phyloP scores from a whole-genome alignment of 192 early-diverging fungal genomes.

The Gamsiella multidivaricata region DNA sequence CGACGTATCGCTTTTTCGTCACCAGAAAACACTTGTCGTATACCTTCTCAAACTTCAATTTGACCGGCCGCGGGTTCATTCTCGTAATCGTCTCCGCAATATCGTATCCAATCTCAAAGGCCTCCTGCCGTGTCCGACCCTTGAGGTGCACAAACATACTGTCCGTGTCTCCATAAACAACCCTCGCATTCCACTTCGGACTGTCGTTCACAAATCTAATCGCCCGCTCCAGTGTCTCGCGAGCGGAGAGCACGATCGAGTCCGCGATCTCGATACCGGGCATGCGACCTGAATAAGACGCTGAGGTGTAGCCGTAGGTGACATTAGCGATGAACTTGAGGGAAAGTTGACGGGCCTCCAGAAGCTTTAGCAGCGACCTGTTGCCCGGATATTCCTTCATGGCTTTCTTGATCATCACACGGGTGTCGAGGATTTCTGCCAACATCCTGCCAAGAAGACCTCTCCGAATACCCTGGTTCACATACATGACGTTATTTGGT shows the following conservation, averaged over 20 bases:
- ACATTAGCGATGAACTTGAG: conserved; percentile 95
- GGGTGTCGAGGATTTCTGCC: conserved; percentile 86
- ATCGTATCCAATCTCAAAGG: conserved; percentile 85
- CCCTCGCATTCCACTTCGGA: conserved; percentile 75
- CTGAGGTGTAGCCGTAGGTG: conserved; percentile 90
- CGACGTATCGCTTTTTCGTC: conserved; percentile 96
- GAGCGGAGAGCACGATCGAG: conserved; percentile 88
- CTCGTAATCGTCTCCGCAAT: conserved; percentile 82
- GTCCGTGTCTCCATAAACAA: conserved; percentile 97
- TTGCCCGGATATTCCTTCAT: conserved; percentile 81
- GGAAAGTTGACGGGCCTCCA: conserved; percentile 87
- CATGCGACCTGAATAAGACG: conserved; percentile 90
- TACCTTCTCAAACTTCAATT: conserved; percentile 96
- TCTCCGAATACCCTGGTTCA: conserved; percentile 82
- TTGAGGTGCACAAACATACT: conserved; percentile 86
- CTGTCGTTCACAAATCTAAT: conserved; percentile 74
- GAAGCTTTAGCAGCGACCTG: conserved; percentile 67
- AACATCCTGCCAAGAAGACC: conserved; percentile 88
- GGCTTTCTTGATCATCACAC: conserved; percentile 88
- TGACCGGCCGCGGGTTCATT: conserved; percentile 83
- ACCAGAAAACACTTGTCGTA: conserved; percentile 90
- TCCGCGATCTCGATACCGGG: conserved; percentile 92
- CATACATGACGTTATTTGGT: conserved; percentile 89
- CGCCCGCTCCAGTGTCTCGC: conserved; percentile 82
- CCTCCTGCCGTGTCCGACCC: conserved; percentile 73